These are phyloP conservation scores for Vigna angularis DNA, from an alignment of 306 rosid genomes.

Conservation along the genomic window DNA sequence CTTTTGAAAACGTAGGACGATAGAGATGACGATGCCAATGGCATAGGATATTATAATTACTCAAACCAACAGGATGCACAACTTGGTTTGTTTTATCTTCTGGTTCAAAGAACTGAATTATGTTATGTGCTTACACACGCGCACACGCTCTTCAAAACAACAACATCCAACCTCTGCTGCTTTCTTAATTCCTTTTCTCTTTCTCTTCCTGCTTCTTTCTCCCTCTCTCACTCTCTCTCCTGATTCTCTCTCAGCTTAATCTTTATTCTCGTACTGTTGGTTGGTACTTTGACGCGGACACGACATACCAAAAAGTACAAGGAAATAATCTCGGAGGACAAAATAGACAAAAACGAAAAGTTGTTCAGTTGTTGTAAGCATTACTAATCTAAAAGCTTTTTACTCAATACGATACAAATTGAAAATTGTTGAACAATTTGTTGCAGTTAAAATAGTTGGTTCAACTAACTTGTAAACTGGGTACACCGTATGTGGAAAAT, in stretches of 20 bases:
- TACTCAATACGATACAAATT: neutral
- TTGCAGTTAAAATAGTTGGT: constrained; percentile 24
- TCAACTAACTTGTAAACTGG: neutral
- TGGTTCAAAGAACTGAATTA: constrained; percentile 15
- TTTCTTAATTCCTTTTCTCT: neutral
- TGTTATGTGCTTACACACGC: neutral
- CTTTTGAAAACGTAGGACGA: constrained; percentile 41
- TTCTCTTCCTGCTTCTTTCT: constrained; percentile 4
- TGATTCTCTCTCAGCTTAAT: neutral
- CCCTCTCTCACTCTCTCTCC: neutral
- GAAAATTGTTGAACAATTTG: constrained; percentile 17
- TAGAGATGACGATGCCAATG: constrained; percentile 38
- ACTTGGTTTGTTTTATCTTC: constrained; percentile 36
- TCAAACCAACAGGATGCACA: constrained; percentile 32
- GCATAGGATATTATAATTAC: constrained; percentile 45
- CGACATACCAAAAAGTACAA: constrained; percentile 9
- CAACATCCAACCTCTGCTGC: neutral
- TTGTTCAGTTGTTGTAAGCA: neutral
- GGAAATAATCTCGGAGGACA: neutral
- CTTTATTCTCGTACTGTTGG: neutral
- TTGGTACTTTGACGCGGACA: constrained; percentile 2
- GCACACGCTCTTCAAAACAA: constrained; percentile 1
- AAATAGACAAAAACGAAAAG: neutral
- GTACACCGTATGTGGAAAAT: neutral
- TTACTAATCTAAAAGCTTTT: neutral